Evolutionary conservation across 345 rosid species (phyloP), one percentile per base, ranked within the genome.

Genomic region (Punica granatum): DNA sequence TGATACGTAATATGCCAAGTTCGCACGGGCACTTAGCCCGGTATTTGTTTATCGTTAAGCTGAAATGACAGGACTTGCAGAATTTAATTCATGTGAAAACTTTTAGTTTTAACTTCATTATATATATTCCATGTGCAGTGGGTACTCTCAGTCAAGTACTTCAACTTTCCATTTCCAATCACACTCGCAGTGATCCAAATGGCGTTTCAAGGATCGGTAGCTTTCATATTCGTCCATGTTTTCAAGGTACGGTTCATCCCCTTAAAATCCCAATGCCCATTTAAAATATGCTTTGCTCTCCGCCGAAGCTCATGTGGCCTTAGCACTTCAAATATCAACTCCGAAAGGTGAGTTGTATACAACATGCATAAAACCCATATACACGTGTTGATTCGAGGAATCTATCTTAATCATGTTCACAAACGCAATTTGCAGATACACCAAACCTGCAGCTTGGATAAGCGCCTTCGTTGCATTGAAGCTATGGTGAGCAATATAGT

Each of bases 381-480:
- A 37, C 11, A 5, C 6, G 11, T 37, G 41, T 37, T 41, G 48
- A 16, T 14, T 23, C 21, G 34, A 23, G 53, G 18, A 4, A 4
- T 64, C 32, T 9, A 15, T 9, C 33, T 58, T 33, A 4, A 8
- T 35, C 44, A 42, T 68, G 35, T 69, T 32, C 6, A 62, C 72
- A 48, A 67, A 32, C 51, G 33, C 41, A 49, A 62, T 54, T 12
- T 32, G 64, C 89, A 94, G 98, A 82, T 92, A 94, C 62, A 90
- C 6, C 41, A 94, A 96, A 33, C 89, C 97, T 82, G 96, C 92
- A 46, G 72, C 92, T 60, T 97, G 98, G 62, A 94, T 94, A 63
- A 91, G 98, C 75, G 97, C 97, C 70, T 91, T 89, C 85, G 89
- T 89, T 80, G 97, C 99, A 42, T 87, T 97, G 68, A 91, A 98